Conservation (phyloP, 192 early-diverging fungal genomes). For the Spinellus fusiger region DNA sequence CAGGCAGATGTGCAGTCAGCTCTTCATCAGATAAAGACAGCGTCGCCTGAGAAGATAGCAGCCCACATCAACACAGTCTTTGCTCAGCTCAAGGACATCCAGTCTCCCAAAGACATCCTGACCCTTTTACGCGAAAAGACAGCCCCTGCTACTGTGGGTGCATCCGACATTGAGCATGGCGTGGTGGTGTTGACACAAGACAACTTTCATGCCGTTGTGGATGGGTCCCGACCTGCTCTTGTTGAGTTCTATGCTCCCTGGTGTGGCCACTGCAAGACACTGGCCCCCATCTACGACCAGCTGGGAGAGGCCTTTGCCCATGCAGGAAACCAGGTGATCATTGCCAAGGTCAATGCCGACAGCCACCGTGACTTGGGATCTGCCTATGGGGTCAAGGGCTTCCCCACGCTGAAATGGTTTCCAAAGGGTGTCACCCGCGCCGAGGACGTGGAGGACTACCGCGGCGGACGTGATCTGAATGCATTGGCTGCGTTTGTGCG, state of each 20-base stretch:
- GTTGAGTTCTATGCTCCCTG: conserved; percentile 88
- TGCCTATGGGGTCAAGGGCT: conserved; percentile 73
- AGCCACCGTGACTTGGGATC: conserved; percentile 75
- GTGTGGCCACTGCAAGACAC: conserved; percentile 84
- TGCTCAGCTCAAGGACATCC: conserved; percentile 29
- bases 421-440: conserved; percentile 62
- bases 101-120: conserved; percentile 19
- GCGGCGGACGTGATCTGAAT: conserved; percentile 77
- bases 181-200: conserved; percentile 49
- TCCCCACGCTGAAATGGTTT: conserved; percentile 94
- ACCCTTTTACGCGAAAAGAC: conserved; percentile 17
- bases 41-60: conserved; percentile 23
- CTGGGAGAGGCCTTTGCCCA: conserved; percentile 73
- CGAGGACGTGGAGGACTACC: conserved; percentile 72
- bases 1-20: conserved; percentile 3
- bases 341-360: conserved; percentile 89
- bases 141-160: not conserved
- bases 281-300: conserved; percentile 70
- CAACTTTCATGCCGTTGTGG: conserved; percentile 61
- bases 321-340: conserved; percentile 69
- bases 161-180: conserved; percentile 22
- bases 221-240: conserved; percentile 69
- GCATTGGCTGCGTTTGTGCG: conserved; percentile 67
- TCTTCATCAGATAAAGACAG: conserved; percentile 11
- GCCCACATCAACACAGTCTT: conserved; percentile 18